Evolutionary conservation across 2,329 filamentous ascomycete genomes (phyloP).

Genomic region (Dactylonectria macrodidyma): DNA sequence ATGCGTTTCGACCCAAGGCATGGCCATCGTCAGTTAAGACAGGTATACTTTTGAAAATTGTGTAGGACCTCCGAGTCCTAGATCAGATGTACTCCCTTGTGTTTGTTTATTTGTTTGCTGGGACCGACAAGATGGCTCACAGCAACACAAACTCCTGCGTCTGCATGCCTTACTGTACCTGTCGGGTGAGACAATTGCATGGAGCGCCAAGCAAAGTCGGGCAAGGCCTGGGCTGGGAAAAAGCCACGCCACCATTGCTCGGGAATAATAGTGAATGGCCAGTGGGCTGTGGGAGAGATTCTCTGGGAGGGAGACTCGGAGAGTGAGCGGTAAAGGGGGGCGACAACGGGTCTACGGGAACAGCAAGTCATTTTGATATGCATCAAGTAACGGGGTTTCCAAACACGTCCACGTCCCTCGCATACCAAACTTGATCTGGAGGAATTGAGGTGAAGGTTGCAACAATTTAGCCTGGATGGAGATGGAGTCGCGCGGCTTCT

Average conservation of each 20-base stretch:
- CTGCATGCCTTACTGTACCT: conserved; percentile 23
- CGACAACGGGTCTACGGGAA: conserved; percentile 7
- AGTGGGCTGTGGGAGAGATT: conserved; percentile 1
- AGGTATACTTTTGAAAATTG: not conserved
- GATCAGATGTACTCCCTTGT: not conserved
- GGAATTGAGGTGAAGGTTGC: not conserved
- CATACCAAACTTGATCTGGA: not conserved
- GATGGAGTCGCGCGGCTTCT: not conserved
- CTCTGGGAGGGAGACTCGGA: conserved; percentile 12
- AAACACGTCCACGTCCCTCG: not conserved
- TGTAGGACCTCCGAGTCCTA: not conserved
- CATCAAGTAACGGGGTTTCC: not conserved
- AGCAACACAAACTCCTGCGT: conserved; percentile 4
- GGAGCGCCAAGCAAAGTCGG: conserved; percentile 29
- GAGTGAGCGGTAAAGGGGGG: conserved; percentile 20
- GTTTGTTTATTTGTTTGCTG: not conserved
- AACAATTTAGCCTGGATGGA: not conserved
- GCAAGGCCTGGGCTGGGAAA: conserved; percentile 14
- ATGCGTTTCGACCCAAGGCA: conserved; percentile 1
- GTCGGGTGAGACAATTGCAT: conserved; percentile 20
- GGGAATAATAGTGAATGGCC: conserved; percentile 5
- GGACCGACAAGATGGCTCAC: not conserved
- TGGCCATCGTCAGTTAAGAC: not conserved
- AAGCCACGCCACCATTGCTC: conserved; percentile 34
- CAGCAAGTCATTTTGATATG: conserved; percentile 1